Conservation (phyloP, 371 early-diverging fungal species). For the Mucor piriformis region DNA sequence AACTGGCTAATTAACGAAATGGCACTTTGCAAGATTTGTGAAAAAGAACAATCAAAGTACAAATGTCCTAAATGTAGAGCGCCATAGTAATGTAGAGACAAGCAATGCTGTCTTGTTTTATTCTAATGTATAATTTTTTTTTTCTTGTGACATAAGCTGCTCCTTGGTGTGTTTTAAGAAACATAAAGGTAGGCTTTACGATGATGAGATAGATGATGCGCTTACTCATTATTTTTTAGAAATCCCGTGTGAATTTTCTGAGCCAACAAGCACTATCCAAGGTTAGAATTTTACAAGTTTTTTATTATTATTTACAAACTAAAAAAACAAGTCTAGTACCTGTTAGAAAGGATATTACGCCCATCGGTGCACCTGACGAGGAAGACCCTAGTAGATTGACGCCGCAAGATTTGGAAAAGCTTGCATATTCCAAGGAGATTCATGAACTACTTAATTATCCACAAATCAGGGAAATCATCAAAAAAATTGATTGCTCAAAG, state of each 20-base stretch:
- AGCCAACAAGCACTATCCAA: neutral
- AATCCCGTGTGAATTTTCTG: constrained; percentile 18
- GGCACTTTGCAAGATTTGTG: constrained; percentile 37
- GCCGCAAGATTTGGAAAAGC: constrained; percentile 18
- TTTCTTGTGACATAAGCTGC: constrained; percentile 31
- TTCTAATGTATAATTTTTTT: neutral
- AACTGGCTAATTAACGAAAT: constrained; percentile 8
- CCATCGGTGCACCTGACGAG: constrained; percentile 29
- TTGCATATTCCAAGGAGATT: constrained; percentile 37
- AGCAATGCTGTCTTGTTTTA: neutral
- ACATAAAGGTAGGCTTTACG: constrained; percentile 36
- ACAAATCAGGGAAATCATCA: constrained; percentile 32
- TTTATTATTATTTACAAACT: neutral
- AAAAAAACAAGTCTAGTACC: constrained; percentile 3
- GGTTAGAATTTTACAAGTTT: neutral
- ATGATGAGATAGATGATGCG: neutral
- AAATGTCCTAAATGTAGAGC: constrained; percentile 44
- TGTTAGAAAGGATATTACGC: constrained; percentile 17
- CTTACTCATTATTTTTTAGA: constrained; percentile 8
- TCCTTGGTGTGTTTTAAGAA: constrained; percentile 45
- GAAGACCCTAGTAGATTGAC: constrained; percentile 37
- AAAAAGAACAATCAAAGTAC: constrained; percentile 36
- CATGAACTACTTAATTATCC: constrained; percentile 34
- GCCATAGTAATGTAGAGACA: constrained; percentile 35
- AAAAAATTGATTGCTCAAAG: constrained; percentile 29